These are phyloP conservation scores for Cryphonectria parasitica DNA, from an alignment of 2,329 filamentous ascomycete genomes.

Conservation along the genomic window DNA sequence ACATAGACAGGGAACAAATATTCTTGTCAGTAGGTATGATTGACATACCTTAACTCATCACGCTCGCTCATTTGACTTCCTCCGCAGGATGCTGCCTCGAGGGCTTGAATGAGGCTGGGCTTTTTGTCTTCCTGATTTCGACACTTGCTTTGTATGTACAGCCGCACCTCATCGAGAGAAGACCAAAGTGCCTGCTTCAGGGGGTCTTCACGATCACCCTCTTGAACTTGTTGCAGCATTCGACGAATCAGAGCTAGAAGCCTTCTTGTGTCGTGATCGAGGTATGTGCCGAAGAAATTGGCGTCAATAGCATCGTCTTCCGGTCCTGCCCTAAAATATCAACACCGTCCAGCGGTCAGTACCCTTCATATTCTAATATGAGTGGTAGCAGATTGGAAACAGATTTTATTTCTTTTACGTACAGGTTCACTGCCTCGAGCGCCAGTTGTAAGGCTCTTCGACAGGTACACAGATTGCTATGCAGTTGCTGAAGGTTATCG, in stretches of 20 bases:
- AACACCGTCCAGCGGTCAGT: not conserved
- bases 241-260: slow-evolving; percentile 21
- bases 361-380: not conserved
- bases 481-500: slow-evolving; percentile 7
- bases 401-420: not conserved
- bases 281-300: slow-evolving; percentile 15
- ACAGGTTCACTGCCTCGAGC: slow-evolving; percentile 26
- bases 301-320: slow-evolving; percentile 20
- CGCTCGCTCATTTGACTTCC: not conserved
- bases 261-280: slow-evolving; percentile 24
- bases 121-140: not conserved
- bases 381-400: not conserved
- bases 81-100: not conserved
- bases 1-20: not conserved
- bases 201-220: slow-evolving; percentile 5
- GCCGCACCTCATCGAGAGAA: slow-evolving; percentile 19
- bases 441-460: slow-evolving; percentile 26
- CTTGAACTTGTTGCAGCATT: slow-evolving; percentile 20
- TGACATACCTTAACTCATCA: slow-evolving; percentile 4
- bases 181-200: slow-evolving; percentile 14
- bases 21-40: not conserved
- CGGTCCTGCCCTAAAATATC: slow-evolving; percentile 6
- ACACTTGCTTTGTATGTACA: slow-evolving; percentile 20
- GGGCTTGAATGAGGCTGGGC: not conserved
- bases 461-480: slow-evolving; percentile 20